These are phyloP conservation scores for Hypoxylon sp. DNA, from an alignment of 2,329 filamentous ascomycete species.

Conservation along the genomic window DNA sequence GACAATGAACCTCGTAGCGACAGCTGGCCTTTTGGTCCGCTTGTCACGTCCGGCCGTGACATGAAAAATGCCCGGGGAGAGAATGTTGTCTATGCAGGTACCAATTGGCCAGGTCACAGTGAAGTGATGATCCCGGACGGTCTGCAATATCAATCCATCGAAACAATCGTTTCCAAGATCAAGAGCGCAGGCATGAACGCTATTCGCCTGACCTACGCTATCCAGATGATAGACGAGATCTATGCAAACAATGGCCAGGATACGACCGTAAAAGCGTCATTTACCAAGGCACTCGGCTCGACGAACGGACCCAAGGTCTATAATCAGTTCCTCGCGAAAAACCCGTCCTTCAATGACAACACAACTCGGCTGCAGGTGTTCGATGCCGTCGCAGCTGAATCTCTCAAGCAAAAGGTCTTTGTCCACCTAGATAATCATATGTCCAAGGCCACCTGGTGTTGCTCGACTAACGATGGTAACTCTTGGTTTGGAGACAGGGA, in stretches of 20 bases:
- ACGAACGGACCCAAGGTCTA: conserved; percentile 68
- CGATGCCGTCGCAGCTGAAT: conserved; percentile 73
- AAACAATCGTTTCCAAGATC: conserved; percentile 68
- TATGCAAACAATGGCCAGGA: conserved; percentile 65
- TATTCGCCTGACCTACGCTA: conserved; percentile 74
- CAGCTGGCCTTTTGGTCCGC: conserved; percentile 54
- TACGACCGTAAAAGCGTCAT: conserved; percentile 62
- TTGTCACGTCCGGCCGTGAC: conserved; percentile 59
- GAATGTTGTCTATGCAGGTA: conserved; percentile 67
- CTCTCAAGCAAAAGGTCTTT: conserved; percentile 68
- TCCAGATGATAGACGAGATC: conserved; percentile 74
- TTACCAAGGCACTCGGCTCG: conserved; percentile 63
- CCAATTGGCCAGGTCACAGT: conserved; percentile 74
- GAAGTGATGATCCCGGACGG: conserved; percentile 77
- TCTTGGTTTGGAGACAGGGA: conserved; percentile 73
- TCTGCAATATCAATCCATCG: conserved; percentile 72
- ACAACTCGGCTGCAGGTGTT: conserved; percentile 68
- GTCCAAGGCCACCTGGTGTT: conserved; percentile 72
- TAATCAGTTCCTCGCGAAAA: conserved; percentile 67
- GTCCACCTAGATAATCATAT: conserved; percentile 75
- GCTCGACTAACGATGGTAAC: conserved; percentile 68
- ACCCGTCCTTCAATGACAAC: conserved; percentile 67
- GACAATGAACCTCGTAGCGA: conserved; percentile 34
- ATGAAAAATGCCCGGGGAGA: conserved; percentile 61
- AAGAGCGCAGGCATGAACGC: conserved; percentile 74